Evolutionary conservation across 2,329 filamentous ascomycete genomes (phyloP).

Genomic region (Penicillium hesseltinei): DNA sequence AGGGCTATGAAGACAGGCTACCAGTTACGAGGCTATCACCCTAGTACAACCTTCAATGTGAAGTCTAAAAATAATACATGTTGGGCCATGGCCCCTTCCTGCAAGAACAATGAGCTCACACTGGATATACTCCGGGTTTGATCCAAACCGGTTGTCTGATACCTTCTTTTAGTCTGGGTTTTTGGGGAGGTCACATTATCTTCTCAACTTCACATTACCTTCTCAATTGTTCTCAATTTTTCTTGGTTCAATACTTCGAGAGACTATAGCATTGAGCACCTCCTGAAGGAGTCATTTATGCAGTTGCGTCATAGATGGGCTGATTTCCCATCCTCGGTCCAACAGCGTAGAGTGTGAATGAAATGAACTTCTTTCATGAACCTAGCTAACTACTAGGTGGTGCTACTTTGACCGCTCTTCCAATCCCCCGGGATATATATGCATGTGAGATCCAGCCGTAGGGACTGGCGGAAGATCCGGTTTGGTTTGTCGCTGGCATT

Average conservation of each 20-base stretch:
- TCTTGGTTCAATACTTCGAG: neutral
- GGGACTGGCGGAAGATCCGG: constrained; percentile 7
- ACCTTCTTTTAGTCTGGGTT: neutral
- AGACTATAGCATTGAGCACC: neutral
- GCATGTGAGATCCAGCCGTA: constrained; percentile 10
- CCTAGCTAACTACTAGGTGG: constrained; percentile 14
- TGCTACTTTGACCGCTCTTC: neutral
- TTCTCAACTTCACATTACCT: neutral
- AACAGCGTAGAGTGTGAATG: neutral
- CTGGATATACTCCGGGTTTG: constrained; percentile 7
- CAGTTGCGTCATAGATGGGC: neutral
- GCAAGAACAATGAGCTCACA: neutral
- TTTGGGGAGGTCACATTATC: neutral
- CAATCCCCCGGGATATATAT: neutral
- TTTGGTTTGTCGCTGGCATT: constrained; percentile 2
- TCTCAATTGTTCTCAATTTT: neutral
- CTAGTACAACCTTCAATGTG: neutral
- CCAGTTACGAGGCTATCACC: neutral
- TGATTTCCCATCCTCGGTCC: neutral
- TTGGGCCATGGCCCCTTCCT: neutral
- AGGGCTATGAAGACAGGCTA: neutral
- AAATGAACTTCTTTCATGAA: neutral
- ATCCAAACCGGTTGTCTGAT: neutral
- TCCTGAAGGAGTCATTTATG: neutral
- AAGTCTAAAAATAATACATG: constrained; percentile 11